Evolutionary conservation across 2,329 filamentous ascomycete genomes (phyloP).

Genomic region (Penicillium sp.): DNA sequence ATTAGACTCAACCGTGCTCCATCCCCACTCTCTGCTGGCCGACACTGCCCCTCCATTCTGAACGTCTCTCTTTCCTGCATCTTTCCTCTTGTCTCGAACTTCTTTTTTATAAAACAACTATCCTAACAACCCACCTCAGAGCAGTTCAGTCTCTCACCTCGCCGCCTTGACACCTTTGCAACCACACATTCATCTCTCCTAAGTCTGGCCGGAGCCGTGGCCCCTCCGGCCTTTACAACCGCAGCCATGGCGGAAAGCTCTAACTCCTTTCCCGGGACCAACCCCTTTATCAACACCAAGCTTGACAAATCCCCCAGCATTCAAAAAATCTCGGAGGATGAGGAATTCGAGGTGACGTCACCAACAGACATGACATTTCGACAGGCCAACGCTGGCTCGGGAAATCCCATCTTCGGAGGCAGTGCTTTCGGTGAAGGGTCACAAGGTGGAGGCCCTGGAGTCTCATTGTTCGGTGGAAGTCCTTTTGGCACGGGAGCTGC

Average conservation of each 20-base stretch:
- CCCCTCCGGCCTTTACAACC: constrained; percentile 28
- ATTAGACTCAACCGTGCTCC: constrained; percentile 21
- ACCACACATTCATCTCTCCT: constrained; percentile 33
- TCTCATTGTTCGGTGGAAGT: constrained; percentile 34
- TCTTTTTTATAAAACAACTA: background rate
- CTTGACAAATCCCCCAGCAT: constrained; percentile 50
- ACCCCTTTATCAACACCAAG: constrained; percentile 77
- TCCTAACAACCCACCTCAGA: background rate
- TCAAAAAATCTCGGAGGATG: constrained; percentile 73
- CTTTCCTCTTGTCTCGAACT: background rate
- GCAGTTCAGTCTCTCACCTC: background rate
- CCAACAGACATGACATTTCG: constrained; percentile 66
- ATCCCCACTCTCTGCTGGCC: constrained; percentile 21
- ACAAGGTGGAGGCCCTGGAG: constrained; percentile 8
- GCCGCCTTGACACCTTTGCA: constrained; percentile 56
- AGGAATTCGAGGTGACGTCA: constrained; percentile 76
- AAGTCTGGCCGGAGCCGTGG: constrained; percentile 27
- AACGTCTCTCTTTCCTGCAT: constrained; percentile 11
- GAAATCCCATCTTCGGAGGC: constrained; percentile 46
- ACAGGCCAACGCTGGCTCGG: constrained; percentile 34
- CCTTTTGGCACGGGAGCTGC: constrained; percentile 30
- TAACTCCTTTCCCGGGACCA: constrained; percentile 70
- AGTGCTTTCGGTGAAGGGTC: constrained; percentile 22
- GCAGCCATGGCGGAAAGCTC: constrained; percentile 62
- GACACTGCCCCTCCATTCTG: constrained; percentile 12